phyloP scores from a whole-genome alignment of 495 filamentous ascomycete genomes.

The Cryomyces minteri region DNA sequence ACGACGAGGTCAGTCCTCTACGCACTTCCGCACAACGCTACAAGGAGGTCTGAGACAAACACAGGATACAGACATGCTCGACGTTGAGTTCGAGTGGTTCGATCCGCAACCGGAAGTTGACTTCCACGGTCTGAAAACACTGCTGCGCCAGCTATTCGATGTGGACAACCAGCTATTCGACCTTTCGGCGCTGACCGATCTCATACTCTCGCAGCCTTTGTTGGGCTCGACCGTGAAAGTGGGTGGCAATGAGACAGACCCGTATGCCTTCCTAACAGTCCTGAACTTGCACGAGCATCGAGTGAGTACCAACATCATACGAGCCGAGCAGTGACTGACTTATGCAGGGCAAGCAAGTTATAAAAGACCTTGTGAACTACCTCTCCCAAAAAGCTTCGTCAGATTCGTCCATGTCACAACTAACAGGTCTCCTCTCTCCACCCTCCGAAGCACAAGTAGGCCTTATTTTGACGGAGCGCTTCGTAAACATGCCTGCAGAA shows the following conservation, averaged over 20 bases:
- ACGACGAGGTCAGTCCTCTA: conserved; percentile 1
- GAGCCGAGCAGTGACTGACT: background rate
- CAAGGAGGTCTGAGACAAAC: background rate
- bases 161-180: conserved; percentile 69
- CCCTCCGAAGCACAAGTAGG: conserved; percentile 42
- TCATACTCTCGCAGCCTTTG: conserved; percentile 74
- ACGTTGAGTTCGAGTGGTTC: conserved; percentile 98
- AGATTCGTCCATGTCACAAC: conserved; percentile 31
- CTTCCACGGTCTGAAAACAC: conserved; percentile 84
- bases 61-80: conserved; percentile 74
- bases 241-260: conserved; percentile 83
- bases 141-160: conserved; percentile 89
- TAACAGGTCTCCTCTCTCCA: conserved; percentile 36
- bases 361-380: conserved; percentile 54
- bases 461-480: conserved; percentile 70
- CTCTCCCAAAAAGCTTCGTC: conserved; percentile 38
- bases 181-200: conserved; percentile 65
- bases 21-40: background rate
- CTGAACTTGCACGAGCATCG: conserved; percentile 68
- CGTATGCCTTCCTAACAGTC: conserved; percentile 85
- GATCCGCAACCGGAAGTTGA: conserved; percentile 80
- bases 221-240: conserved; percentile 92
- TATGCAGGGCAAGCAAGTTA: conserved; percentile 43
- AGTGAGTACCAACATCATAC: conserved; percentile 16
- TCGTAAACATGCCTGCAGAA: conserved; percentile 90